phyloP scores from a whole-genome alignment of 1,284 basidiomycete species.

The Thelephora terrestris region DNA sequence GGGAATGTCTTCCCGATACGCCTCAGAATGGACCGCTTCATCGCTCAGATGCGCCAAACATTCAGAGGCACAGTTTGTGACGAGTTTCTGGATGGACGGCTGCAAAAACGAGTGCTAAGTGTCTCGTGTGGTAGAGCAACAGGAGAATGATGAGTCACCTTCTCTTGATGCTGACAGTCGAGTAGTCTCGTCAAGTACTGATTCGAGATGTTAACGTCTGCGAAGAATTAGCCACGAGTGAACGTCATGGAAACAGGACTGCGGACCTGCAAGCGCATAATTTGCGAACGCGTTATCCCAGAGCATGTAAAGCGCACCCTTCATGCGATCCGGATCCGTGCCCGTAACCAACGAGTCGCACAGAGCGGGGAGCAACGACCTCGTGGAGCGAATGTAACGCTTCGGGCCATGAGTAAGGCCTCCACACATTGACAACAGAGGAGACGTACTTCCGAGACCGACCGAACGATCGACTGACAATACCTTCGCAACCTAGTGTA shows the following conservation, averaged over 20 bases:
- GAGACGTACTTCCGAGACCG: background rate
- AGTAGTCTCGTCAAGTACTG: conserved; percentile 67
- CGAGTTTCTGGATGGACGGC: conserved; percentile 88
- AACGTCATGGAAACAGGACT: background rate
- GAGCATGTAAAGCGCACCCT: conserved; percentile 86
- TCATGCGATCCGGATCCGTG: conserved; percentile 88
- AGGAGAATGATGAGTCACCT: conserved; percentile 35
- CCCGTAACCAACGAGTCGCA: conserved; percentile 69
- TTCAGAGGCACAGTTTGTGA: conserved; percentile 66
- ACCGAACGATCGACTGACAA: background rate
- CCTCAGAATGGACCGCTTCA: conserved; percentile 50
- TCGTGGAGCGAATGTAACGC: conserved; percentile 78
- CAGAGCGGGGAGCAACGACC: conserved; percentile 61
- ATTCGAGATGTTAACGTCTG: conserved; percentile 61
- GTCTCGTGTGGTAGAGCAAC: background rate
- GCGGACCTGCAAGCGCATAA: conserved; percentile 52
- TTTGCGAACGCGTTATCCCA: conserved; percentile 67
- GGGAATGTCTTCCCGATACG: conserved; percentile 38
- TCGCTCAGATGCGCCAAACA: conserved; percentile 48
- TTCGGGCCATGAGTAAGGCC: conserved; percentile 20
- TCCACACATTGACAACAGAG: background rate
- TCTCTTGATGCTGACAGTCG: conserved; percentile 86
- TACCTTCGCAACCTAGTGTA: conserved; percentile 75
- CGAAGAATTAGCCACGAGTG: conserved; percentile 9
- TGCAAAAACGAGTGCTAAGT: conserved; percentile 21